These are phyloP conservation scores for Ophiostoma tasmaniense DNA, from an alignment of 2,329 filamentous ascomycete genomes.

Conservation along the genomic window DNA sequence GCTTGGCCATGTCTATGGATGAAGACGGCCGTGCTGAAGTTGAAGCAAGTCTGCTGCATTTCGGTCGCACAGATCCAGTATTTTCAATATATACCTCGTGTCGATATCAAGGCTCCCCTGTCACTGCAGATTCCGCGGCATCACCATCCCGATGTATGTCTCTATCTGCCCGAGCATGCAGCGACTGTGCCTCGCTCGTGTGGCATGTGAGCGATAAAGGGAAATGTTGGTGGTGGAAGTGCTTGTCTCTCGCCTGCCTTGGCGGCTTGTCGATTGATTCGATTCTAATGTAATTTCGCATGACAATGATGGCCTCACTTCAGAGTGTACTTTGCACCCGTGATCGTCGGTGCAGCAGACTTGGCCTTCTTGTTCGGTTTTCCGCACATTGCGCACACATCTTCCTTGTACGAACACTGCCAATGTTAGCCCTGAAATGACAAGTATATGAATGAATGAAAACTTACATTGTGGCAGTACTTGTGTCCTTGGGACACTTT, in stretches of 20 bases:
- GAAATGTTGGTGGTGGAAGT: neutral
- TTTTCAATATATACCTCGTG: neutral
- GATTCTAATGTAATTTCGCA: neutral
- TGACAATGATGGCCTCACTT: constrained; percentile 36
- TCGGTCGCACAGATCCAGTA: neutral
- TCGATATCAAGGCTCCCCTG: neutral
- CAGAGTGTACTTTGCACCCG: constrained; percentile 54
- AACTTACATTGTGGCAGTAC: constrained; percentile 40
- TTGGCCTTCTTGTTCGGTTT: constrained; percentile 47
- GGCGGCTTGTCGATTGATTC: neutral
- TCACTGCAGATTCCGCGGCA: neutral
- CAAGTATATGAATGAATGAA: neutral
- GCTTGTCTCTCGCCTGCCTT: too few species aligned
- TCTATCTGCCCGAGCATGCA: neutral
- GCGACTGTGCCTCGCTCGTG: neutral
- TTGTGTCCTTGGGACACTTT: constrained; percentile 54
- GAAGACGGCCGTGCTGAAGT: neutral
- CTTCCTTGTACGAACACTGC: constrained; percentile 51
- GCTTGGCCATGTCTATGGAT: neutral
- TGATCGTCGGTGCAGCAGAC: constrained; percentile 43
- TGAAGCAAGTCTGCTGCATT: neutral
- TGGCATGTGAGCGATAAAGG: neutral
- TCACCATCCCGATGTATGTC: neutral
- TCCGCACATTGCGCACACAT: constrained; percentile 57
- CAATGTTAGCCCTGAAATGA: neutral